phyloP scores from a whole-genome alignment of 2,329 filamentous ascomycete genomes.

The Verticillium klebahnii region DNA sequence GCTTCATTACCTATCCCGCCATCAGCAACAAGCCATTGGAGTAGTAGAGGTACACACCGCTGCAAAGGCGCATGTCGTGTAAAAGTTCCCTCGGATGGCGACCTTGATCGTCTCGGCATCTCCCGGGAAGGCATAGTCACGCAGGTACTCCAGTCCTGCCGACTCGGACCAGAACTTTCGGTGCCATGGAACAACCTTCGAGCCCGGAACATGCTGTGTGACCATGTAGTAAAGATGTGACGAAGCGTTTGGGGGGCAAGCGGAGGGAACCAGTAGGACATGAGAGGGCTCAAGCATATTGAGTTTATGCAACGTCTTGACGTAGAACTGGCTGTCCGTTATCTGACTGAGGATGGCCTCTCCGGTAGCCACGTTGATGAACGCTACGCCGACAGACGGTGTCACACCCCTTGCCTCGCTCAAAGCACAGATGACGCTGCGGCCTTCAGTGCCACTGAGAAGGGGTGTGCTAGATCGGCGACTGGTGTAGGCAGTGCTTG shows the following conservation, averaged over 20 bases:
- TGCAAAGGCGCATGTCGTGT: slow-evolving; percentile 77
- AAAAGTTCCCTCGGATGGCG: slow-evolving; percentile 77
- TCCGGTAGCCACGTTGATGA: slow-evolving; percentile 80
- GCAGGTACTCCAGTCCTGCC: slow-evolving; percentile 71
- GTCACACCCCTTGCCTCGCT: slow-evolving; percentile 84
- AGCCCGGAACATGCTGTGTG: slow-evolving; percentile 63
- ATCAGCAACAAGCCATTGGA: slow-evolving; percentile 11
- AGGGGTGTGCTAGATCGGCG: slow-evolving; percentile 38
- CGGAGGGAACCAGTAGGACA: slow-evolving; percentile 71
- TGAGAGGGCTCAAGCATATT: slow-evolving; percentile 73
- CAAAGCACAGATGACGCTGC: slow-evolving; percentile 82
- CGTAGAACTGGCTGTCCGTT: slow-evolving; percentile 88
- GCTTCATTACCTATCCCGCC: slow-evolving; percentile 64
- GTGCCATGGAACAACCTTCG: slow-evolving; percentile 61
- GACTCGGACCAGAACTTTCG: slow-evolving; percentile 81
- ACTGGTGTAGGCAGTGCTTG: slow-evolving; percentile 35
- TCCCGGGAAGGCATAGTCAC: slow-evolving; percentile 71
- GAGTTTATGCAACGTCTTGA: slow-evolving; percentile 82
- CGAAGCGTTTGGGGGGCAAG: slow-evolving; percentile 58
- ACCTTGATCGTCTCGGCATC: slow-evolving; percentile 80
- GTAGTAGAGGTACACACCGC: slow-evolving; percentile 54
- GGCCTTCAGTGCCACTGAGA: slow-evolving; percentile 43
- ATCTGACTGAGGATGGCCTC: slow-evolving; percentile 87
- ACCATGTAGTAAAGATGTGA: slow-evolving; percentile 73
- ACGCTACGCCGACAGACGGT: slow-evolving; percentile 78